Evolutionary conservation across 164 flowering plant species (phyloP), one percentile per base, ranked within the genome.

Genomic region (Chimonanthus praecox): DNA sequence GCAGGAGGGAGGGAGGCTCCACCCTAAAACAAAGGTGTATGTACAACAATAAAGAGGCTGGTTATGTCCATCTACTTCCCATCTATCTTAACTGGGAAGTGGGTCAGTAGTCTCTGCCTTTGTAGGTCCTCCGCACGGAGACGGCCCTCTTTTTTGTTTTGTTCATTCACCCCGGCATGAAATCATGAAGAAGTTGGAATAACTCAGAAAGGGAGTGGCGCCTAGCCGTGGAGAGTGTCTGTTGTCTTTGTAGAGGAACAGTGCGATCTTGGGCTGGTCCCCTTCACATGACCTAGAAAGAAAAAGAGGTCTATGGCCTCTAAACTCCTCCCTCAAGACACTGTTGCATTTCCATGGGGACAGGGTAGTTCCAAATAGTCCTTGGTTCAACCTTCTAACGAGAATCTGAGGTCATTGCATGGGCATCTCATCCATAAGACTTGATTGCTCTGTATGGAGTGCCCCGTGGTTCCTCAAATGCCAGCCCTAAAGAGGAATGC

Each of bases 401-500:
- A 13, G 58, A 7, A 7, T 13, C 7, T 7, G 10, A 13, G 7
- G 10, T 51, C 13, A 51, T 7, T 62, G 64, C 10, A n/a, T 18
- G 20, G 64, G 64, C 64, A 3, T 62, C 64, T 62, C 64, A 62
- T 62, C 64, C 64, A 4, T 62, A 62, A 62, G 64, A 62, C 64
- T 62, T 62, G 15, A 5, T 62, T 62, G 64, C 64, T 62, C 64
- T 62, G 33, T 33, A 33, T 33, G 33, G 13, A 64, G 67, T 64
- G 67, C 49, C 64, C 49, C 49, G n/a, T 68, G 70, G 70, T 71
- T 71, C 58, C 64, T 71, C 49, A 21, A 70, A 64, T 71, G 63
- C 64, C 33, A 74, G 51, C 9, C 51, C 5, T 9, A 64, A 47
- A 73, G 70, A 74, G 72, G 72, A 58, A 68, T 60, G 68, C 76